A percentile compares a stretch with the other conserved stretches of the same genome.
phyloP scores from a whole-genome alignment of 345 rosid genomes.

The Gossypium sturtianum region DNA sequence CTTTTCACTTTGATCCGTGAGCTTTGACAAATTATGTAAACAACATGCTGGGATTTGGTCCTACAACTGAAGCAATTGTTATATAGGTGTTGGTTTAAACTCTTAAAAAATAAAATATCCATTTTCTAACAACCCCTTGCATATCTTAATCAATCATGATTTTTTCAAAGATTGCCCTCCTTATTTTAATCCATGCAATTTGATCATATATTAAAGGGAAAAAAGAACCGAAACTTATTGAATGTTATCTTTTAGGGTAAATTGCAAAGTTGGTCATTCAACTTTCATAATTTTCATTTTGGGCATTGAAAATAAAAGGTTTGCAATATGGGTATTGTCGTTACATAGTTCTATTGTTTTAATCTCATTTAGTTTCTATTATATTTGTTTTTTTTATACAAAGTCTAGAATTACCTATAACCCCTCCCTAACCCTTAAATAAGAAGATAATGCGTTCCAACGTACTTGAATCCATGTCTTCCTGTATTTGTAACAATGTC shows the following conservation, averaged over 20 bases:
- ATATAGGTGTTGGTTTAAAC: background rate
- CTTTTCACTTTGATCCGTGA: constrained; percentile 21
- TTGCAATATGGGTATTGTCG: no score
- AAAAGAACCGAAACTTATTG: no score
- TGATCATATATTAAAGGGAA: background rate
- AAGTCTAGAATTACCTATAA: no score
- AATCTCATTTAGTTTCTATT: no score
- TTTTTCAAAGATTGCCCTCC: background rate
- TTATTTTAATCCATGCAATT: background rate
- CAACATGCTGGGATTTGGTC: constrained; percentile 14
- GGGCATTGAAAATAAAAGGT: no score
- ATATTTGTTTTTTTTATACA: no score
- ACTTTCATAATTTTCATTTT: no score
- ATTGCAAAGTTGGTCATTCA: no score
- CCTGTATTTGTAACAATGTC: no score
- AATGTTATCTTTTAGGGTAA: background rate
- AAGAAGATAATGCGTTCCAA: accelerated
- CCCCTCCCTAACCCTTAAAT: accelerated
- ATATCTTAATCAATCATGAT: background rate
- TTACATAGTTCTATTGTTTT: no score
- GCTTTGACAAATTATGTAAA: constrained; percentile 1
- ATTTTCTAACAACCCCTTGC: background rate
- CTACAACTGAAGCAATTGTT: constrained; percentile 12
- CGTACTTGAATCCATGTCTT: accelerated
- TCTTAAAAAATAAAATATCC: background rate